phyloP scores from a whole-genome alignment of 805 yeast genomes.

The Metschnikowia aberdeeniae region DNA sequence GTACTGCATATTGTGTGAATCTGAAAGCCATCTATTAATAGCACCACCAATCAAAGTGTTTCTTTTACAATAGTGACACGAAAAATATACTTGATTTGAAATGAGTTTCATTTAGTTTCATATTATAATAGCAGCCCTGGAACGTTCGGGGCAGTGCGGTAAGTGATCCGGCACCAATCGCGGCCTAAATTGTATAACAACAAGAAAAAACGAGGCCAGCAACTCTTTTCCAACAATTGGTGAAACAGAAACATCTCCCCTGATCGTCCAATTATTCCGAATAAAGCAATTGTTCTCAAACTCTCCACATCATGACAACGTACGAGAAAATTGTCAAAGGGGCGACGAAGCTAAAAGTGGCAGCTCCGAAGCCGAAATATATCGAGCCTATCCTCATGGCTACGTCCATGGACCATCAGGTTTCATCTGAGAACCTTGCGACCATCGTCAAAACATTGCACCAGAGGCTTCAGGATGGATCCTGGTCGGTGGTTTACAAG shows the following conservation, averaged over 20 bases:
- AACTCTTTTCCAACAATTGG: background rate
- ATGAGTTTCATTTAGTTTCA: too few relatives aligned
- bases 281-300: background rate
- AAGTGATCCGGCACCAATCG: slow-evolving; percentile 3
- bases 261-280: background rate
- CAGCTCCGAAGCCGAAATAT: slow-evolving; percentile 97
- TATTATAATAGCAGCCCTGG: background rate
- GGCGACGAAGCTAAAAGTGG: slow-evolving; percentile 56
- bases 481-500: slow-evolving; percentile 92
- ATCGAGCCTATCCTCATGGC: slow-evolving; percentile 86
- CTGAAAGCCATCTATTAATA: too few relatives aligned
- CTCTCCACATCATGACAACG: slow-evolving; percentile 14
- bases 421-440: slow-evolving; percentile 50
- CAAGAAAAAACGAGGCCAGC: slow-evolving; percentile 4
- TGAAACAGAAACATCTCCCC: background rate
- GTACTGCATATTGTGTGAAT: too few relatives aligned
- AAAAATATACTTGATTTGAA: too few relatives aligned
- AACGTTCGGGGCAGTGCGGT: slow-evolving; percentile 2
- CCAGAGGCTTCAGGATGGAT: slow-evolving; percentile 63
- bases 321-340: slow-evolving; percentile 72
- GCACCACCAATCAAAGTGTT: too few relatives aligned
- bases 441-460: slow-evolving; percentile 65
- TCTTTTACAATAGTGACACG: too few relatives aligned
- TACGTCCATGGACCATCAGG: slow-evolving; percentile 47
- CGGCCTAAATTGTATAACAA: slow-evolving; percentile 2